Evolutionary conservation across 306 rosid species (phyloP).

Genomic region (Rosa multiflora): DNA sequence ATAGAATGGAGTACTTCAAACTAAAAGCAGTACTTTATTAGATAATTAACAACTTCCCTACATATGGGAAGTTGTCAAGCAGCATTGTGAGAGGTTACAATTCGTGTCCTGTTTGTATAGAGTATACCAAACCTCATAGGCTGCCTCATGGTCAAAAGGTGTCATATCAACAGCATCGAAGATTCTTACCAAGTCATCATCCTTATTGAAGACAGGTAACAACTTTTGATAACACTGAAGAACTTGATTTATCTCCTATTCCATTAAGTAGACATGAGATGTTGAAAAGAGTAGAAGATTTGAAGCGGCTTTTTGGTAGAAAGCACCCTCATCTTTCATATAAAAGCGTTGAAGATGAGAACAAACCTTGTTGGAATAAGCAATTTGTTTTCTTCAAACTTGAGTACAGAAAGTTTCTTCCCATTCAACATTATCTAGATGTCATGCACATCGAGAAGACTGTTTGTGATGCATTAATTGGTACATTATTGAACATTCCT

Average conservation of each 20-base stretch:
- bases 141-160: no score
- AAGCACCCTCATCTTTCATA: no score
- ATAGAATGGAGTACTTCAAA: background rate
- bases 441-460: conserved; percentile 11
- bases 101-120: background rate
- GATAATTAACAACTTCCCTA: conserved; percentile 3
- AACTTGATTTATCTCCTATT: background rate
- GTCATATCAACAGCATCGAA: background rate
- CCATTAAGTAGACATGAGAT: background rate
- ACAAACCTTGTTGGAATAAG: conserved; percentile 15
- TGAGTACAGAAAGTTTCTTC: background rate
- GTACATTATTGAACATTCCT: background rate
- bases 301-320: no score
- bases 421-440: background rate
- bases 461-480: background rate
- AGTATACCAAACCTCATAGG: background rate
- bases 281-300: background rate
- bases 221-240: background rate
- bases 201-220: background rate
- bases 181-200: background rate
- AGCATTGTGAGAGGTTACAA: background rate
- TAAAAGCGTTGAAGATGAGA: no score
- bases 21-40: background rate
- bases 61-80: background rate
- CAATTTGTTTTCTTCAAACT: conserved; percentile 1